These are phyloP conservation scores for Metarhizium robertsii DNA, from an alignment of 2,329 filamentous ascomycete species.

Conservation along the genomic window DNA sequence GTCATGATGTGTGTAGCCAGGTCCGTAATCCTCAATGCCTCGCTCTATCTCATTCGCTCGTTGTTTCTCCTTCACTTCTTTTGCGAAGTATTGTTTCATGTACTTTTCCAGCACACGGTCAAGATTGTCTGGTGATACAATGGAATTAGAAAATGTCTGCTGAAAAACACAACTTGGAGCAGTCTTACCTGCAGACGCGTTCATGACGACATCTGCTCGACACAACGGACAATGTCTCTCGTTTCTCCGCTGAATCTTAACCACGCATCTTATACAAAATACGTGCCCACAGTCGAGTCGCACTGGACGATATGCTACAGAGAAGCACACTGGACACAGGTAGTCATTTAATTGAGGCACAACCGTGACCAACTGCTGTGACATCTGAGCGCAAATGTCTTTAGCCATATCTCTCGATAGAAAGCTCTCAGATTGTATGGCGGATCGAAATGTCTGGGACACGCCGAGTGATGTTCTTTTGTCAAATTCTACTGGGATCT, in stretches of 20 bases:
- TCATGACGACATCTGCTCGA: constrained; percentile 59
- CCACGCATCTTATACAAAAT: constrained; percentile 76
- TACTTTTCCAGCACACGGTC: constrained; percentile 61
- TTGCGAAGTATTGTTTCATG: constrained; percentile 66
- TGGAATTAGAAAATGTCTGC: not conserved
- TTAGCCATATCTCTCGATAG: constrained; percentile 62
- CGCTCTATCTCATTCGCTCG: constrained; percentile 65
- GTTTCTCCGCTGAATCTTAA: constrained; percentile 65
- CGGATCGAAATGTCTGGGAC: constrained; percentile 50
- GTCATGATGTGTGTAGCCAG: constrained; percentile 48
- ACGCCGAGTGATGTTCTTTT: constrained; percentile 71
- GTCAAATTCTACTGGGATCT: constrained; percentile 57
- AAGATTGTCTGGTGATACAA: constrained; percentile 47
- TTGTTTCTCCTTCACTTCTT: constrained; percentile 58
- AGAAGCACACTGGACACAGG: constrained; percentile 70
- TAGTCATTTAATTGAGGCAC: constrained; percentile 82
- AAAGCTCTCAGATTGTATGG: constrained; percentile 49
- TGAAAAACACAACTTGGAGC: not conserved
- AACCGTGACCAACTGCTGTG: constrained; percentile 59
- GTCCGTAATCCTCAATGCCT: constrained; percentile 64
- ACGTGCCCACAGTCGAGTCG: constrained; percentile 65
- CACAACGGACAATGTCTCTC: constrained; percentile 69
- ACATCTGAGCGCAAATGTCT: constrained; percentile 66
- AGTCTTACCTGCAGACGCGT: constrained; percentile 53
- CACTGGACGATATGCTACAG: constrained; percentile 74